Percentiles rank a stretch among this genome's conserved stretches.
These are phyloP conservation scores for Moricandia arvensis DNA, from an alignment of 345 rosid species.

Conservation along the genomic window DNA sequence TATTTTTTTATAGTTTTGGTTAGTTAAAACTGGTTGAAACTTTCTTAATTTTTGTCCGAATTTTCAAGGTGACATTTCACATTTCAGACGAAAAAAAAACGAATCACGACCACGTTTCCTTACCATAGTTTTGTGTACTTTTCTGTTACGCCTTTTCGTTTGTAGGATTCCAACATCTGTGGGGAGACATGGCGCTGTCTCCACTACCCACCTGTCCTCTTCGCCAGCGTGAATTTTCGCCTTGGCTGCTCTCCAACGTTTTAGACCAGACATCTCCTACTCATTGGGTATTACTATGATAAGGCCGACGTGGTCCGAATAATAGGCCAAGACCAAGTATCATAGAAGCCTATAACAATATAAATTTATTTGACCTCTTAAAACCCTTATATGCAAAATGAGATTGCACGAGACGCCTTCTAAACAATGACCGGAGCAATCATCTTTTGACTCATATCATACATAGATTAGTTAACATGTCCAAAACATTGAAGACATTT, in stretches of 20 bases:
- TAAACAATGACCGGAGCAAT: not conserved
- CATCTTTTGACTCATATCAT: not conserved
- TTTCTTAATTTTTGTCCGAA: not conserved
- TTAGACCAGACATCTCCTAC: not conserved
- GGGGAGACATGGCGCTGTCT: not conserved
- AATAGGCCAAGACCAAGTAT: not conserved
- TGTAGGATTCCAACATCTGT: conserved; percentile 5
- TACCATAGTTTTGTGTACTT: not conserved
- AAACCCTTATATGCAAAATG: no score
- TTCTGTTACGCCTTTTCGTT: not conserved
- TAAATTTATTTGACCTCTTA: not conserved
- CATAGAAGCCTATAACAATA: not conserved
- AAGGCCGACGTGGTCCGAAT: not conserved
- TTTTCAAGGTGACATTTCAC: not conserved
- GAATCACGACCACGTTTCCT: not conserved
- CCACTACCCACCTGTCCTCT: not conserved
- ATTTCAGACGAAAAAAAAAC: not conserved
- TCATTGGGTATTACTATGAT: not conserved
- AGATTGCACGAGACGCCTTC: not conserved
- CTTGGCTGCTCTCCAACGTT: conserved; percentile 5
- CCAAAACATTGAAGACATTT: not conserved
- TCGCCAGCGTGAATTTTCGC: not conserved
- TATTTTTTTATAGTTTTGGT: not conserved
- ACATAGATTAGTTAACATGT: not conserved
- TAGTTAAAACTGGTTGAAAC: not conserved